A percentile compares a stretch with the other conserved stretches of the same genome.
These are phyloP conservation scores for Scheffersomyces coipomensis DNA, from an alignment of 805 yeast species.

Conservation along the genomic window DNA sequence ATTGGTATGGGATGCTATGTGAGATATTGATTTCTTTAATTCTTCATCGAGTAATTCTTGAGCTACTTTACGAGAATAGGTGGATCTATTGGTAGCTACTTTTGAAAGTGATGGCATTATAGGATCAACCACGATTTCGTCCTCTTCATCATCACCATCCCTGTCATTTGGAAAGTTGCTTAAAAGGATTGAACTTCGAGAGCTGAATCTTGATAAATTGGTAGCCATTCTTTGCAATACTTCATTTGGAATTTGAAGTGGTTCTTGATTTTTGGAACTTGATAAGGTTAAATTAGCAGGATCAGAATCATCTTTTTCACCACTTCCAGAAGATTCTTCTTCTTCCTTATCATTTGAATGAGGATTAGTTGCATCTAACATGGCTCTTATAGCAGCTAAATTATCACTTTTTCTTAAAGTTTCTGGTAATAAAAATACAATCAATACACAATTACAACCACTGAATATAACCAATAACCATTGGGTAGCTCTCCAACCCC, in stretches of 20 bases:
- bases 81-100: slow-evolving; percentile 31
- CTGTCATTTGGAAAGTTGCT: slow-evolving; percentile 11
- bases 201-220: slow-evolving; percentile 21
- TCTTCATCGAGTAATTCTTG: slow-evolving; percentile 22
- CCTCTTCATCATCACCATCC: slow-evolving; percentile 13
- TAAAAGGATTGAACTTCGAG: background rate
- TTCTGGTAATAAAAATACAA: slow-evolving; percentile 70
- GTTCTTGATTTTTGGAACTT: slow-evolving; percentile 3
- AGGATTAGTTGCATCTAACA: slow-evolving; percentile 23
- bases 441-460: slow-evolving; percentile 47
- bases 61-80: slow-evolving; percentile 26
- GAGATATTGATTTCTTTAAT: slow-evolving; percentile 9
- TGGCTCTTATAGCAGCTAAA: slow-evolving; percentile 49
- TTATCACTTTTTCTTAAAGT: slow-evolving; percentile 68
- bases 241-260: slow-evolving; percentile 10
- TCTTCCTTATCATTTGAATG: slow-evolving; percentile 3
- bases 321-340: slow-evolving; percentile 8
- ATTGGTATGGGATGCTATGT: background rate
- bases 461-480: slow-evolving; percentile 77
- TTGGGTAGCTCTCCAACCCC: slow-evolving; percentile 90
- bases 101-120: slow-evolving; percentile 38
- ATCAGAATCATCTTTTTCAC: slow-evolving; percentile 1
- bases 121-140: slow-evolving; percentile 37
- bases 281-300: background rate
- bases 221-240: slow-evolving; percentile 32